phyloP scores from a whole-genome alignment of 2,329 filamentous ascomycete genomes.

The Ciborinia camelliae region DNA sequence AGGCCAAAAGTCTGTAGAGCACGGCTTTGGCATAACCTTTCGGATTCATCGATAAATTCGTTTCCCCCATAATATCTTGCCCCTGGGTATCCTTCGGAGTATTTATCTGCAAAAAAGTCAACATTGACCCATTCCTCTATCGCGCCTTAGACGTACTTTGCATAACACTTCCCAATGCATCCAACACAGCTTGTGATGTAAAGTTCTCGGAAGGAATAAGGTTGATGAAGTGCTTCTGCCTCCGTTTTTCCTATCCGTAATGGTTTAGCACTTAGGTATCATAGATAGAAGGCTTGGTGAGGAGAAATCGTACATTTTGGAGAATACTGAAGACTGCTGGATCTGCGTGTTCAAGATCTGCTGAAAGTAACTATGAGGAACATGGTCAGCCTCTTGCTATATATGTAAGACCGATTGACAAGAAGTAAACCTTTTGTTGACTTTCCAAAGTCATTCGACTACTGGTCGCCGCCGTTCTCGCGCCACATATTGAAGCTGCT shows the following conservation, averaged over 20 bases:
- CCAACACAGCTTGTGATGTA: constrained; percentile 86
- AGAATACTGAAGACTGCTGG: constrained; percentile 85
- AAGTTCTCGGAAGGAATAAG: constrained; percentile 95
- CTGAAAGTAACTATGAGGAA: constrained; percentile 65
- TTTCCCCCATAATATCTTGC: constrained; percentile 97
- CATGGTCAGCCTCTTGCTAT: constrained; percentile 21
- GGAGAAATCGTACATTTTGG: constrained; percentile 63
- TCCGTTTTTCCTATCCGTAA: constrained; percentile 72
- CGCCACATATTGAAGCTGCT: constrained; percentile 28
- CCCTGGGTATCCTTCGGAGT: constrained; percentile 96
- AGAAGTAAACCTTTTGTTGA: constrained; percentile 54
- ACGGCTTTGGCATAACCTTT: constrained; percentile 84
- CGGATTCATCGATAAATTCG: constrained; percentile 89
- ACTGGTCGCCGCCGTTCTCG: constrained; percentile 32
- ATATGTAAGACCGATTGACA: not conserved
- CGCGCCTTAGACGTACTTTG: constrained; percentile 61
- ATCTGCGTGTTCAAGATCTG: constrained; percentile 78
- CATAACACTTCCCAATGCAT: constrained; percentile 91
- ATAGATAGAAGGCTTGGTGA: not conserved
- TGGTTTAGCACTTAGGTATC: constrained; percentile 13
- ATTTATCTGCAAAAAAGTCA: constrained; percentile 67
- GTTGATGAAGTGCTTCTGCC: constrained; percentile 98
- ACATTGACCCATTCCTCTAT: constrained; percentile 40
- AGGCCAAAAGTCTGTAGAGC: constrained; percentile 85
- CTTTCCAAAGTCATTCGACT: constrained; percentile 43